These are phyloP conservation scores for Aspergillus sp. DNA, from an alignment of 2,329 filamentous ascomycete genomes.

Conservation along the genomic window DNA sequence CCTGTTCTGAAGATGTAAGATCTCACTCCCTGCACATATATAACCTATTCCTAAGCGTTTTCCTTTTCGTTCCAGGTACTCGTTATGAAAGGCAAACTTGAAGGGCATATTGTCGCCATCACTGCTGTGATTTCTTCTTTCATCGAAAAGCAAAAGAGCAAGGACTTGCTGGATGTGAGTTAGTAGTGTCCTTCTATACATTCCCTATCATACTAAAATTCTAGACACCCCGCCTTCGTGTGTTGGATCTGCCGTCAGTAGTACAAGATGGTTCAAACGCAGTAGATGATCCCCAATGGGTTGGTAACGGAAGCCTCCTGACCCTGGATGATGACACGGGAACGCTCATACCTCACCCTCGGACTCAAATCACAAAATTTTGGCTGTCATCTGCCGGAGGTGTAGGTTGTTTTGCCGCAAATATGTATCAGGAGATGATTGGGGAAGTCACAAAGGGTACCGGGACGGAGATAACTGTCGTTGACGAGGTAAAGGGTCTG, in stretches of 20 bases:
- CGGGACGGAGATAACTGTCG: slow-evolving; percentile 25
- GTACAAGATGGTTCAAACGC: slow-evolving; percentile 8
- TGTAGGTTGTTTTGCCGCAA: slow-evolving; percentile 23
- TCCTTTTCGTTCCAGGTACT: slow-evolving; percentile 21
- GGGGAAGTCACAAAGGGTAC: slow-evolving; percentile 24
- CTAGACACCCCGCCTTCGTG: slow-evolving; percentile 29
- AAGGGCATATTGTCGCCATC: slow-evolving; percentile 11
- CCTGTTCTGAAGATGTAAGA: slow-evolving; percentile 23
- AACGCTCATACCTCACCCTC: slow-evolving; percentile 10
- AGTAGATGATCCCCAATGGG: background rate
- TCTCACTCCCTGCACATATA: background rate
- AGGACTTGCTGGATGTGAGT: slow-evolving; percentile 34
- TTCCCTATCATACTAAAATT: background rate
- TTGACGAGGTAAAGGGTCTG: slow-evolving; percentile 23
- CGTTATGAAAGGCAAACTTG: slow-evolving; percentile 23
- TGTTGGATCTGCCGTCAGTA: slow-evolving; percentile 21
- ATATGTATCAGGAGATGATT: slow-evolving; percentile 21
- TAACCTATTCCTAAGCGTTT: background rate
- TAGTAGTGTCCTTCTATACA: background rate
- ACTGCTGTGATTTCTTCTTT: slow-evolving; percentile 20
- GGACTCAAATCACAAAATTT: slow-evolving; percentile 17
- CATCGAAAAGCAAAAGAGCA: slow-evolving; percentile 30
- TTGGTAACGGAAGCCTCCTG: slow-evolving; percentile 9
- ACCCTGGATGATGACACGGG: slow-evolving; percentile 18
- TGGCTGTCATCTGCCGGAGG: slow-evolving; percentile 25